A percentile compares a stretch with the other conserved stretches of the same genome.
These are phyloP conservation scores for Coriolopsis trogii DNA, from an alignment of 1,284 basidiomycete genomes.

Conservation along the genomic window DNA sequence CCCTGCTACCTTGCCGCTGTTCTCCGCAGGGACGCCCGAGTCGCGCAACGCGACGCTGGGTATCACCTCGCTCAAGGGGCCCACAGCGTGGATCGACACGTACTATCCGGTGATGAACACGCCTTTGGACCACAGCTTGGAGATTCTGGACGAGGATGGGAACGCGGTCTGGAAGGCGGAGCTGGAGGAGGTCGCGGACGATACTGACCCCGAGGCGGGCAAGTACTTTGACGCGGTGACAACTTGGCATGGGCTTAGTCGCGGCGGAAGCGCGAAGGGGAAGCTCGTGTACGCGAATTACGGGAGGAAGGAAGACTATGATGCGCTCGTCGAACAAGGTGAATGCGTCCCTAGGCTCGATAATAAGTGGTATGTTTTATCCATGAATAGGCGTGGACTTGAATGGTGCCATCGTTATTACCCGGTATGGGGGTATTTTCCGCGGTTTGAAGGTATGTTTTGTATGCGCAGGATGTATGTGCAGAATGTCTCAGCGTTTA, in stretches of 20 bases:
- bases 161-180: slow-evolving; percentile 65
- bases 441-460: slow-evolving; percentile 77
- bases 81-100: slow-evolving; percentile 77
- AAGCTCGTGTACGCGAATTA: slow-evolving; percentile 83
- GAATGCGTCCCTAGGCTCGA: neutral
- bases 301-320: slow-evolving; percentile 63
- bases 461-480: neutral
- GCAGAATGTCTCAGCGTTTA: too few relatives aligned
- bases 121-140: slow-evolving; percentile 63
- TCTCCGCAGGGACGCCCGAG: slow-evolving; percentile 62
- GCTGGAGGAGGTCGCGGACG: slow-evolving; percentile 68
- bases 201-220: slow-evolving; percentile 62
- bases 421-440: slow-evolving; percentile 80
- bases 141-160: slow-evolving; percentile 61
- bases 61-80: slow-evolving; percentile 47
- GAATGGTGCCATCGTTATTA: slow-evolving; percentile 78
- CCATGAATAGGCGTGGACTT: slow-evolving; percentile 61
- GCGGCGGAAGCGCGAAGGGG: slow-evolving; percentile 64
- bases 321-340: slow-evolving; percentile 33
- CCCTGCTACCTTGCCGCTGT: slow-evolving; percentile 54
- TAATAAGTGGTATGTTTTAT: neutral
- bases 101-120: slow-evolving; percentile 88
- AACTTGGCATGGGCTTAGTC: slow-evolving; percentile 73
- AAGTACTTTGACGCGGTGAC: slow-evolving; percentile 61
- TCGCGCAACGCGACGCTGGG: slow-evolving; percentile 69